Evolutionary conservation across 768 basidiomycete genomes (phyloP), one percentile per base, ranked within the genome.

Genomic region (Xanthoconium purpureum): DNA sequence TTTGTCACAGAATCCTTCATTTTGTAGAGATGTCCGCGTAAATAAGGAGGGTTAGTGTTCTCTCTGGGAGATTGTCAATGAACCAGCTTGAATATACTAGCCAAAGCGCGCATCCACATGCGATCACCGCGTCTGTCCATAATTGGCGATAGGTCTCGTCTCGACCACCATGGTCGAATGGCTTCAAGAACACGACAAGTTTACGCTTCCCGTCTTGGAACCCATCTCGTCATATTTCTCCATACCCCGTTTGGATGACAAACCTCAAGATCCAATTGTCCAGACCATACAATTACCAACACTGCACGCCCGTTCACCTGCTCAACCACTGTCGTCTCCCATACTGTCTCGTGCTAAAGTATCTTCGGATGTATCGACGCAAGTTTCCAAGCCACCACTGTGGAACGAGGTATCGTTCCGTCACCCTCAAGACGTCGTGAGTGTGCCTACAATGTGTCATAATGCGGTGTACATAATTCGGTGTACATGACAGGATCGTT

Each of bases 211-310:
- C 6, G n/a, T 15, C 20, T 70, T 84, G 20, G 70, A 78, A 10
- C 71, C 73, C 7, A 67, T 84, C 43, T 60, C 69, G 15, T 75
- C 80, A 1, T 68, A 57, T 14, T 90, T 91, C 69, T 84, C 80
- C 53, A 75, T 89, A n/a, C 85, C 88, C 11, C 70, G 62, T n/a
- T 71, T 92, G 44, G 72, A 77, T n/a, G 80, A 90, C 56, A 83
- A 80, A 59, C 89, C 89, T 3, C 89, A 91, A 65, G 85, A 92
- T 67, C 89, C 89, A 3, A 89, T 91, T 59, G 74, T 91, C 69
- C 84, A 87, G 42, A 72, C 77, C 17, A 58, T 89, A 24, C 77
- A 76, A 59, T 71, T 36, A 28, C 44, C 40, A 49, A 35, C 30
- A 14, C 30, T 13, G 13, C 43, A 38, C 49, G 10, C 45, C 10